These are phyloP conservation scores for Flueggea neowawraea DNA, from an alignment of 441 rosid genomes.

Conservation along the genomic window DNA sequence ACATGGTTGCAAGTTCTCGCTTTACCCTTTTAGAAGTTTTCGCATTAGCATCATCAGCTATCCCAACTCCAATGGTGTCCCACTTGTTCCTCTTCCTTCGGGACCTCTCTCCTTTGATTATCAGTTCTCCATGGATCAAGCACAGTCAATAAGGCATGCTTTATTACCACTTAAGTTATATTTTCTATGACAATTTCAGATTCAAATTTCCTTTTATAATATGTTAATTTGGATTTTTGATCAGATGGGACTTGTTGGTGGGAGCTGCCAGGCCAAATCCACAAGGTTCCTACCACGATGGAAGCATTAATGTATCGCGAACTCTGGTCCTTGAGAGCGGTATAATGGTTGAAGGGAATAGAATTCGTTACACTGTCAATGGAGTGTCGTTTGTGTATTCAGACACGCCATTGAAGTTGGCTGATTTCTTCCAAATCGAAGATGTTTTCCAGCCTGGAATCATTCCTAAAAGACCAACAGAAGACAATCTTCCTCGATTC, in stretches of 20 bases:
- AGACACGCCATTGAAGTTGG: conserved; percentile 28
- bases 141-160: conserved; percentile 27
- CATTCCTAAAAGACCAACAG: conserved; percentile 8
- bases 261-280: conserved; percentile 41
- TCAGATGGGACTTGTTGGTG: conserved; percentile 30
- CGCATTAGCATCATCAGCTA: conserved; percentile 17
- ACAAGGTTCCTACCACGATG: conserved; percentile 38
- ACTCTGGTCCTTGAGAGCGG: conserved; percentile 30
- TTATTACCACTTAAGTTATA: neutral
- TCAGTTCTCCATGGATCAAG: conserved; percentile 25
- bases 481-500: neutral
- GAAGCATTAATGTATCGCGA: conserved; percentile 16
- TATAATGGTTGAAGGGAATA: conserved; percentile 8
- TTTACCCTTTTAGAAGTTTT: conserved; percentile 16
- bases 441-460: neutral
- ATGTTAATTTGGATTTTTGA: neutral
- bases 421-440: conserved; percentile 15
- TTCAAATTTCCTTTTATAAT: neutral
- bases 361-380: conserved; percentile 21
- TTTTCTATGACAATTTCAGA: neutral
- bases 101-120: conserved; percentile 22
- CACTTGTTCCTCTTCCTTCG: conserved; percentile 19
- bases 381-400: conserved; percentile 29
- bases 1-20: conserved; percentile 34
- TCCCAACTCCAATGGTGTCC: conserved; percentile 17